A percentile compares a stretch with the other conserved stretches of the same genome.
phyloP scores from a whole-genome alignment of 768 basidiomycete genomes.

The Pleurotus salmoneostramineus region DNA sequence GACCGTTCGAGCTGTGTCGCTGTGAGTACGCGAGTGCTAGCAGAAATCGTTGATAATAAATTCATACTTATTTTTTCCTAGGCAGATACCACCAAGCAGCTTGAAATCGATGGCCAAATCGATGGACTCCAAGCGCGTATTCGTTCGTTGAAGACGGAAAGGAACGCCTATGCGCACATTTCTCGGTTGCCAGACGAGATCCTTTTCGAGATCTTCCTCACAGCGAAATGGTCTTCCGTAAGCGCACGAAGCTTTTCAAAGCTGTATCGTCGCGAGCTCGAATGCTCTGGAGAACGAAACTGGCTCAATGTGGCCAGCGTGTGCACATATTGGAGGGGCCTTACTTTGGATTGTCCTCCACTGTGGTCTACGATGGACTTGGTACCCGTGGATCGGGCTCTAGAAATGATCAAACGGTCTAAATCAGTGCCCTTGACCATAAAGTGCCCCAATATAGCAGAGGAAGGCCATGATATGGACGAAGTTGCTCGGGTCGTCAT shows the following conservation, averaged over 20 bases:
- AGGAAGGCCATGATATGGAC: not conserved
- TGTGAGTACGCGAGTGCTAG: no score
- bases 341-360: not conserved
- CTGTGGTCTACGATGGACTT: not conserved
- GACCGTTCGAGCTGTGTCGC: no score
- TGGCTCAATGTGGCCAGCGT: not conserved
- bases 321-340: not conserved
- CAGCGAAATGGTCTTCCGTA: not conserved
- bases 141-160: not conserved
- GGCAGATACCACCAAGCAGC: no score
- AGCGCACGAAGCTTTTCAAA: not conserved
- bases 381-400: not conserved
- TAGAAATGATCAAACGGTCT: not conserved
- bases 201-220: not conserved
- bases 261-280: not conserved
- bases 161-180: not conserved
- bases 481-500: not conserved
- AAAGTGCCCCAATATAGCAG: not conserved
- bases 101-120: not conserved
- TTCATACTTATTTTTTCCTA: no score
- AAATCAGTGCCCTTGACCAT: not conserved
- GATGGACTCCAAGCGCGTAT: not conserved
- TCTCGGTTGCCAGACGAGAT: not conserved
- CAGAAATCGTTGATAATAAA: no score
- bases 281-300: not conserved